Percentiles rank a stretch among this genome's conserved stretches.
These are phyloP conservation scores for Brassica rapa DNA, from an alignment of 345 rosid species.

Conservation along the genomic window DNA sequence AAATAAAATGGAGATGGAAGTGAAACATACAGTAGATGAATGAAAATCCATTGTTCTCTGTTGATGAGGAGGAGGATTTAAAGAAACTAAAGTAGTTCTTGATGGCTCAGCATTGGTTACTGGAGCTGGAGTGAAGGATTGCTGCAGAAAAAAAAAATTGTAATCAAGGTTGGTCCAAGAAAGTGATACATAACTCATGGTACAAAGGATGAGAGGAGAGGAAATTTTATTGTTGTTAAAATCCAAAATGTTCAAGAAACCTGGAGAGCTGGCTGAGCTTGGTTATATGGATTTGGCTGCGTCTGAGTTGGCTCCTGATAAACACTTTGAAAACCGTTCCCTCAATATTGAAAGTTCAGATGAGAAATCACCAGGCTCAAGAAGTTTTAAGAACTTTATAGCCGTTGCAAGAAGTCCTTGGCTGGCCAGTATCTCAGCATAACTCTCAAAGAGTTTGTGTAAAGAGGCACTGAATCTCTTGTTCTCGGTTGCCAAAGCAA, in stretches of 20 bases:
- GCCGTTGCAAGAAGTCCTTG: background rate
- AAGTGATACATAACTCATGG: background rate
- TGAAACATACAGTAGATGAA: background rate
- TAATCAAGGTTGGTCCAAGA: background rate
- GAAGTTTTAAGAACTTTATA: background rate
- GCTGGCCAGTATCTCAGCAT: constrained; percentile 3
- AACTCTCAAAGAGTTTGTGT: background rate
- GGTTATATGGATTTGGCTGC: background rate
- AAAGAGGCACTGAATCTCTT: background rate
- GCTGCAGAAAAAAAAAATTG: background rate
- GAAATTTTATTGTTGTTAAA: background rate
- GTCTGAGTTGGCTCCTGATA: background rate
- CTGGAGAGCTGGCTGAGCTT: background rate
- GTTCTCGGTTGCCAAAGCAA: constrained; percentile 3
- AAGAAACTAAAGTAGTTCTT: background rate
- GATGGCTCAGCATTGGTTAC: background rate
- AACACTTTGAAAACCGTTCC: background rate
- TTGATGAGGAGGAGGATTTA: background rate
- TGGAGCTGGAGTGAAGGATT: background rate
- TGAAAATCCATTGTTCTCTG: background rate
- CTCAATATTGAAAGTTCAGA: background rate
- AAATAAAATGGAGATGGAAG: background rate
- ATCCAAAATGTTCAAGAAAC: background rate
- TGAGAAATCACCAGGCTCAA: background rate
- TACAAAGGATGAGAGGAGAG: background rate